phyloP scores from a whole-genome alignment of 306 rosid species.

The Chamaecrista fasciculata region DNA sequence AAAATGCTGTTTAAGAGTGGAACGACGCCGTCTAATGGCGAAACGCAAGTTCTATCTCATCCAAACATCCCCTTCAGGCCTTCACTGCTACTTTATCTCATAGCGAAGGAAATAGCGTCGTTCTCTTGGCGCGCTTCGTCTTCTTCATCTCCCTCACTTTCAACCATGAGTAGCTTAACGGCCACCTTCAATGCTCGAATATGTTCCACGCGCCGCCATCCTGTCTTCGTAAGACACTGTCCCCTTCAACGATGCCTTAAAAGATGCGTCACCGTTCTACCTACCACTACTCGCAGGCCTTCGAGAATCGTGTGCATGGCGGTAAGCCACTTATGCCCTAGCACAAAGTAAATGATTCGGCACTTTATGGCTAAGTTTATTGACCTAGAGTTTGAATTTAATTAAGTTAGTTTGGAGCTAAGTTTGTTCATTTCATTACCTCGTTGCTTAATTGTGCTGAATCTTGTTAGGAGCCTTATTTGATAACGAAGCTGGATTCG shows the following conservation, averaged over 20 bases:
- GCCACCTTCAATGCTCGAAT: slow-evolving; percentile 56
- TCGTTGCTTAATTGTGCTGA: slow-evolving; percentile 18
- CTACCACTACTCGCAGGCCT: slow-evolving; percentile 29
- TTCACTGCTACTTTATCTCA: slow-evolving; percentile 23
- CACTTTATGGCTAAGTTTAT: neutral
- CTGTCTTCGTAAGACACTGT: slow-evolving; percentile 34
- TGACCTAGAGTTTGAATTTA: neutral
- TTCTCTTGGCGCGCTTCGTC: neutral
- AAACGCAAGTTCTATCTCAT: neutral
- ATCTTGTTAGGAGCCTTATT: slow-evolving; percentile 81
- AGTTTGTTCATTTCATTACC: neutral
- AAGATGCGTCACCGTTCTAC: slow-evolving; percentile 36
- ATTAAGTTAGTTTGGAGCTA: neutral
- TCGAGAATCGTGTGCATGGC: slow-evolving; percentile 82
- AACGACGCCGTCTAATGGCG: too few relatives aligned
- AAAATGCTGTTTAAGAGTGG: too few relatives aligned
- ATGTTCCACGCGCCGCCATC: slow-evolving; percentile 29
- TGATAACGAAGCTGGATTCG: slow-evolving; percentile 82
- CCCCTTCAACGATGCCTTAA: slow-evolving; percentile 30
- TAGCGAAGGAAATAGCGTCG: neutral
- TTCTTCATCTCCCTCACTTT: neutral
- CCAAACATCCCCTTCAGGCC: neutral
- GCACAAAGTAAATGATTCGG: neutral
- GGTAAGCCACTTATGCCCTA: slow-evolving; percentile 32
- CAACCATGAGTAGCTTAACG: slow-evolving; percentile 54